These are phyloP conservation scores for Asparagopsis taxiformis DNA, from an alignment of 31 red algal genomes.

Conservation along the genomic window DNA sequence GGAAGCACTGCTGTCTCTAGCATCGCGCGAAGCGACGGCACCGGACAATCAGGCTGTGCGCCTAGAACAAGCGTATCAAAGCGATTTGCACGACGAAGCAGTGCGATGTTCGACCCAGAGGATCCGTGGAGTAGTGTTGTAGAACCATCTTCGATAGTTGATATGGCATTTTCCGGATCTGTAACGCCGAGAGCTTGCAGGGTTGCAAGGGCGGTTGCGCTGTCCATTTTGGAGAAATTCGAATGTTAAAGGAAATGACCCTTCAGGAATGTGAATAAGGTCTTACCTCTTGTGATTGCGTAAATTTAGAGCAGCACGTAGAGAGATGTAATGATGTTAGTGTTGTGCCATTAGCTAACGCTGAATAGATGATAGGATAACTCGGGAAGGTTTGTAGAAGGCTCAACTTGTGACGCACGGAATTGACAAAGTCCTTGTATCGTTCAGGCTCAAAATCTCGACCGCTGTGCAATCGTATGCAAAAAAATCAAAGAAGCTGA, in stretches of 20 bases:
- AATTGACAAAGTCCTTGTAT: too few species aligned
- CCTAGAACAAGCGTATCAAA: constrained; percentile 61
- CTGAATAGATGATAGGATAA: too few species aligned
- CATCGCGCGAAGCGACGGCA: constrained; percentile 53
- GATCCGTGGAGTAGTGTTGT: constrained; percentile 27
- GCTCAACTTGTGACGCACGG: too few species aligned
- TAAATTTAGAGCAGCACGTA: too few species aligned
- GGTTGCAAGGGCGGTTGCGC: constrained; percentile 8
- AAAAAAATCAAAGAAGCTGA: too few species aligned
- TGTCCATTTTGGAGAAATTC: constrained; percentile 2
- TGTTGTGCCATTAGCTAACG: too few species aligned
- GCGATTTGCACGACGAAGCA: constrained; percentile 47
- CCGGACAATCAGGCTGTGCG: constrained; percentile 34
- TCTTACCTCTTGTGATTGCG: too few species aligned
- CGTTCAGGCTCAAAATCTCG: too few species aligned
- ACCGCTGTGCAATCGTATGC: too few species aligned
- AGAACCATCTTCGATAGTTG: constrained; percentile 44
- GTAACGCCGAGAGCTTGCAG: not conserved
- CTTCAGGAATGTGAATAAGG: not conserved
- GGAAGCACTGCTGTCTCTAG: constrained; percentile 70
- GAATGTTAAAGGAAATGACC: not conserved
- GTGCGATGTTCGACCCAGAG: constrained; percentile 41
- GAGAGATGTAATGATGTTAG: too few species aligned
- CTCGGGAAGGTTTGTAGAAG: too few species aligned
- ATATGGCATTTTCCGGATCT: constrained; percentile 16